Conservation (phyloP, 148 eudicot species). For the Rhododendron molle region DNA sequence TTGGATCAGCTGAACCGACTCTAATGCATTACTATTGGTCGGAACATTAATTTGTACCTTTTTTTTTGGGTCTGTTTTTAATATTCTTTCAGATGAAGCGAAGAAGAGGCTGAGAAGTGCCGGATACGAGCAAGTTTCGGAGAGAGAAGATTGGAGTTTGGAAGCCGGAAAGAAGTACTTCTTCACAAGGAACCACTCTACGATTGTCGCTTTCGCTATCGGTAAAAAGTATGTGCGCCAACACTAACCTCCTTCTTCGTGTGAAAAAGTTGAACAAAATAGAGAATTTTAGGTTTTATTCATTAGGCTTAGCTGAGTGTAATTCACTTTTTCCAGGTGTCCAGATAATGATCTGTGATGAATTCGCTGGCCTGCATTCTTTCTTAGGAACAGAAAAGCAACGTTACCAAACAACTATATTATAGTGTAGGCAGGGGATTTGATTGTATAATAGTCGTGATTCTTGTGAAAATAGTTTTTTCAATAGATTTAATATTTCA, state of each 20-base stretch:
- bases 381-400: neutral
- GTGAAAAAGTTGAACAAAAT: neutral
- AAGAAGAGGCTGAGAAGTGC: slow-evolving; percentile 67
- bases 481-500: too few relatives aligned
- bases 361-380: neutral
- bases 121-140: slow-evolving; percentile 75
- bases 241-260: neutral
- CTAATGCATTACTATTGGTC: neutral
- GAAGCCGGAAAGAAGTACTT: slow-evolving; percentile 73
- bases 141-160: slow-evolving; percentile 80
- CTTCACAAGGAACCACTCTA: slow-evolving; percentile 89
- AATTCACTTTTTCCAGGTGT: neutral
- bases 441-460: too few relatives aligned
- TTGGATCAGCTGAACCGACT: neutral
- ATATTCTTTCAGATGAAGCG: slow-evolving; percentile 59
- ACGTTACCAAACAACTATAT: neutral
- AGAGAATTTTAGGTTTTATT: neutral
- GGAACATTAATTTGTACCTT: neutral
- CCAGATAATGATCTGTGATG: neutral
- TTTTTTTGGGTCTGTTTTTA: neutral
- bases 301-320: neutral
- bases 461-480: too few relatives aligned
- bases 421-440: neutral
- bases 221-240: slow-evolving; percentile 74
- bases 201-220: slow-evolving; percentile 91